Base-by-base conservation (phyloP, 1,284 basidiomycete genomes). In the Cutaneotrichosporon daszewskae region DNA sequence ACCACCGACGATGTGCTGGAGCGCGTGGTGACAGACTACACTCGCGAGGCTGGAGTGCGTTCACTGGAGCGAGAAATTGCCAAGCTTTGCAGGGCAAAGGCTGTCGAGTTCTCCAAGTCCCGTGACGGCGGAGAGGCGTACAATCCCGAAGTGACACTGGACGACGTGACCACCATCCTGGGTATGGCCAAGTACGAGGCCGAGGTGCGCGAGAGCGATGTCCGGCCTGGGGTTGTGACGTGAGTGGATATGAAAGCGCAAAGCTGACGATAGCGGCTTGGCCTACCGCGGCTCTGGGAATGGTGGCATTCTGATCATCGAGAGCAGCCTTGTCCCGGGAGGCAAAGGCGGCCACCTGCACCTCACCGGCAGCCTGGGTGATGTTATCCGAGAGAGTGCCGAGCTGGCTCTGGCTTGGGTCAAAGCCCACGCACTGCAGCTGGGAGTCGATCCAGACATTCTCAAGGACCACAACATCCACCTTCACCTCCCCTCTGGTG, bases 361-460 rank as follows among this genome's bases (percentile, higher is more conserved):
- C 32, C 52, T 61, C 11, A 97, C 92, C 0, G 94, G 94, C 39
- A 96, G 96, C 74, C 83, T 98, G 4, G 94, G 94, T 36, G 92
- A 97, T 58, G 94, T 97, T 49, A 97, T 97, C 66, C 80, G 89
- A 44, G 94, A 97, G 72, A 89, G 85, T 47, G 91, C 94, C 0
- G 87, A 94, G 67, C 92, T 97, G 52, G 89, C 85, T 1, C 74
- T 97, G 37, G 87, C 84, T 54, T 97, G 87, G 85, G 84, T 94
- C 46, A 91, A 90, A 68, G 77, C 81, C 12, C 83, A 95, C 58
- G 87, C 90, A 2, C 80, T 78, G 59, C 82, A 83, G 40, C 77
- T 96, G 9, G 89, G 90, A 3, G 22, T 40, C 1, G 37, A 34
- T 1, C 43, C 49, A 10, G 58, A 62, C 36, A 54, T 53, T 10